Evolutionary conservation across 192 early-diverging fungal species (phyloP), one percentile per base, ranked within the genome.

Genomic region (Mortierella claussenii): DNA sequence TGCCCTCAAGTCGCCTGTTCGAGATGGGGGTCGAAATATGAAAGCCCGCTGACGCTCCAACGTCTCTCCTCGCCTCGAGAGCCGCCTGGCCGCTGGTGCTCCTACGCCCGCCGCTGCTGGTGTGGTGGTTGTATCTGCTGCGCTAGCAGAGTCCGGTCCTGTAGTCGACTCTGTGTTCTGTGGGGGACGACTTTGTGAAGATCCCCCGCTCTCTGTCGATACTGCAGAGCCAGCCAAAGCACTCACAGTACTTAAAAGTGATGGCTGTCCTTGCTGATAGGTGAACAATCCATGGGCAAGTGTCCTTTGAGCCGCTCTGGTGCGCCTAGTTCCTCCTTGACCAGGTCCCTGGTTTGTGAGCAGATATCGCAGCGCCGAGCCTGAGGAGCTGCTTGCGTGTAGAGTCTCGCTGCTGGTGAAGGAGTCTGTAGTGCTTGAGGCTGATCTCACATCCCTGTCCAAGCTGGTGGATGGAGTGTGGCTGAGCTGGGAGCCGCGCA

Each of bases 11-110:
- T 48, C 42, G 17, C 17, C 31, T 33, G 34, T 15, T 15, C 50
- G 49, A 17, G 58, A 48, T 12, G 36, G 59, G n/a, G 68, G 68
- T 21, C 68, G 40, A 24, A 45, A 42, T 11, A 61, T 37, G 43
- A 69, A 60, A 3, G 67, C 67, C 4, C 67, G 56, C 31, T 69
- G 67, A 6, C 67, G 33, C 40, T 69, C 67, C 26, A 69, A 18
- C 11, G 56, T 46, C 15, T 60, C 67, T 4, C 48, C 67, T 24
- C 56, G 34, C 27, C 67, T 57, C 12, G 49, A 44, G 3, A 49
- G 33, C 52, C 68, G 42, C 26, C 68, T 54, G 8, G 18, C 6
- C 2, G 30, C 50, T 2, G 55, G 6, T 21, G 53, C 17, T 21
- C 15, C 13, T 55, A 23, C 12, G 3, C 42, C 20, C n/a, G 63